Percentiles rank a stretch among this genome's conserved stretches.
These are phyloP conservation scores for Naganishia kalamii DNA, from an alignment of 768 basidiomycete genomes.

Conservation along the genomic window DNA sequence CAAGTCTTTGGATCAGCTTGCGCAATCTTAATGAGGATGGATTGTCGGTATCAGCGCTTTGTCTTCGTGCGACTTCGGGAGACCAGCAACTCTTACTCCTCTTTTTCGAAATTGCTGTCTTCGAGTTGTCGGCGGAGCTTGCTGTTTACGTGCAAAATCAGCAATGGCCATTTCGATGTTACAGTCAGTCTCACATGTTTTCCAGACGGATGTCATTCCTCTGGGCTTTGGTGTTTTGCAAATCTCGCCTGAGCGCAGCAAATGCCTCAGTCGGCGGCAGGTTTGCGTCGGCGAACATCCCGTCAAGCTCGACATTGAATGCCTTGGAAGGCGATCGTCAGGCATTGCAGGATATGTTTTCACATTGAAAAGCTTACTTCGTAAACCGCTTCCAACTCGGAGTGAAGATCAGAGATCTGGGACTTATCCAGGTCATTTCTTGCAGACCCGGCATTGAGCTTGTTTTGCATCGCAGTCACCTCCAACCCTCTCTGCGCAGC, in stretches of 20 bases:
- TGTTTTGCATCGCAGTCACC: not conserved
- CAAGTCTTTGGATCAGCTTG: too few relatives aligned
- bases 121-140: conserved; percentile 64
- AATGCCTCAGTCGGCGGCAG: conserved; percentile 79
- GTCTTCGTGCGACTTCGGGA: too few relatives aligned
- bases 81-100: conserved; percentile 56
- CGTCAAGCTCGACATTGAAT: conserved; percentile 88
- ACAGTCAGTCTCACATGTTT: conserved; percentile 56
- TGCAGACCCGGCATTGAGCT: conserved; percentile 48
- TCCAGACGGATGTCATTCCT: conserved; percentile 69
- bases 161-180: conserved; percentile 17
- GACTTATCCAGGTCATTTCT: conserved; percentile 75
- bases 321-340: conserved; percentile 53
- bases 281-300: conserved; percentile 77
- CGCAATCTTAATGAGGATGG: too few relatives aligned
- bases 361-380: conserved; percentile 55
- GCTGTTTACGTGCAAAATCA: conserved; percentile 47
- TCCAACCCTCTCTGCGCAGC: not conserved
- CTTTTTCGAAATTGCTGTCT: conserved; percentile 66
- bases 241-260: conserved; percentile 65
- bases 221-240: conserved; percentile 66
- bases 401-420: conserved; percentile 66
- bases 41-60: too few relatives aligned
- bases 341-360: not conserved
- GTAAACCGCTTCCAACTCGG: conserved; percentile 89